phyloP scores from a whole-genome alignment of 148 eudicot genomes.

The Rhododendron henanense region DNA sequence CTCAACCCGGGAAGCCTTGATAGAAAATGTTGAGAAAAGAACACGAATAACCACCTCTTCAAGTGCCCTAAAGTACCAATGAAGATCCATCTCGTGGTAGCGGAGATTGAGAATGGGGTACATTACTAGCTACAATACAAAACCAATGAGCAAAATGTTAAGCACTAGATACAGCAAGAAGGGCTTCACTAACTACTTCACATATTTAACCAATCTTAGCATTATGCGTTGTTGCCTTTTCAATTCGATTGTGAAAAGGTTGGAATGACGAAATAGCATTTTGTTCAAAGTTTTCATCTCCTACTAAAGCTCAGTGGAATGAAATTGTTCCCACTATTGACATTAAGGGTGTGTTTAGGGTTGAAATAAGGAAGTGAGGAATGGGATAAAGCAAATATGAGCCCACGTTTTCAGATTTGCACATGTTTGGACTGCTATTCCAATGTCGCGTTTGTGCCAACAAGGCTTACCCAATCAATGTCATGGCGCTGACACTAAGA shows the following conservation, averaged over 20 bases:
- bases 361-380: background rate
- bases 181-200: background rate
- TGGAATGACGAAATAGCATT: background rate
- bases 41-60: slow-evolving; percentile 88
- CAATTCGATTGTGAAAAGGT: background rate
- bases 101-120: slow-evolving; percentile 88
- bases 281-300: background rate
- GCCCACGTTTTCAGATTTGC: background rate
- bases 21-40: slow-evolving; percentile 61
- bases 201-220: background rate
- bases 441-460: background rate
- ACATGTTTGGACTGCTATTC: background rate
- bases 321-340: background rate
- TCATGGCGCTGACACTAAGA: background rate
- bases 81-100: slow-evolving; percentile 89
- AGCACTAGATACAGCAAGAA: background rate
- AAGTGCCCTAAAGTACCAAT: slow-evolving; percentile 91
- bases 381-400: background rate
- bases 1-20: slow-evolving; percentile 59
- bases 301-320: background rate
- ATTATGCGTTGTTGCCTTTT: background rate
- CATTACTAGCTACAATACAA: slow-evolving; percentile 65
- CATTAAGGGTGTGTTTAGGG: no score
- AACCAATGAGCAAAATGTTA: slow-evolving; percentile 17
- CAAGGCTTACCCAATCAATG: background rate